Percentiles rank a stretch among this genome's conserved stretches.
phyloP scores from a whole-genome alignment of 2,329 filamentous ascomycete species.

The Monilinia fructigena region DNA sequence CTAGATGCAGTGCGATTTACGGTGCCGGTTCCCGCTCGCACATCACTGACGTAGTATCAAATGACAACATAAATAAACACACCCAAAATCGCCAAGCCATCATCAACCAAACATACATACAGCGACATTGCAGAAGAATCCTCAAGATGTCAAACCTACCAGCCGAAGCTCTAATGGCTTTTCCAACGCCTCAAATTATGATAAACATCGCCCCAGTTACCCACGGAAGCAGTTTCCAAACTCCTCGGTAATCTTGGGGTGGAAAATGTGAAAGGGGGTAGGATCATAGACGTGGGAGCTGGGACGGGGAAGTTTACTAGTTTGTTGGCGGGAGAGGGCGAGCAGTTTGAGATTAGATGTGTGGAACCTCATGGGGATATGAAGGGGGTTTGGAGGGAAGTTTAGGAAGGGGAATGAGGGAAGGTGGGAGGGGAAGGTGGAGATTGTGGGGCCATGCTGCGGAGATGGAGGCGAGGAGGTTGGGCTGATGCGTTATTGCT shows the following conservation, averaged over 20 bases:
- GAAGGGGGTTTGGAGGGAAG: conserved; percentile 62
- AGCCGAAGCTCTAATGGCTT: conserved; percentile 51
- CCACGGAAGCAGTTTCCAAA: conserved; percentile 54
- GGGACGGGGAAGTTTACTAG: conserved; percentile 72
- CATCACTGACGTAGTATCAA: conserved; percentile 7
- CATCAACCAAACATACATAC: not conserved
- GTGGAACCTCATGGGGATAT: conserved; percentile 67
- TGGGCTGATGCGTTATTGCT: conserved; percentile 64
- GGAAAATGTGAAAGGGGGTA: conserved; percentile 46
- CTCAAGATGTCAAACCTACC: conserved; percentile 27
- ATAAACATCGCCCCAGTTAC: conserved; percentile 67
- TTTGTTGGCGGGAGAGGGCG: conserved; percentile 55
- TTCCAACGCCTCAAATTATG: conserved; percentile 62
- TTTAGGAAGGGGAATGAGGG: conserved; percentile 45
- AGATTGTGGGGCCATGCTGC: conserved; percentile 58
- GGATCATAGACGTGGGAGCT: conserved; percentile 63
- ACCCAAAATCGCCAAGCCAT: not conserved
- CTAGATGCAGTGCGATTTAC: conserved; percentile 9
- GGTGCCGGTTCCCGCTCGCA: not conserved
- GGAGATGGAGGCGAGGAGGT: conserved; percentile 51
- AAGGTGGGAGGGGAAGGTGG: conserved; percentile 51
- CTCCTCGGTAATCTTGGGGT: conserved; percentile 59
- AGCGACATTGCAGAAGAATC: not conserved
- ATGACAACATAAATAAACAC: not conserved
- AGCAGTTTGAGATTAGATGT: conserved; percentile 59